phyloP scores from a whole-genome alignment of 441 rosid genomes.

The Mallotus repandus region DNA sequence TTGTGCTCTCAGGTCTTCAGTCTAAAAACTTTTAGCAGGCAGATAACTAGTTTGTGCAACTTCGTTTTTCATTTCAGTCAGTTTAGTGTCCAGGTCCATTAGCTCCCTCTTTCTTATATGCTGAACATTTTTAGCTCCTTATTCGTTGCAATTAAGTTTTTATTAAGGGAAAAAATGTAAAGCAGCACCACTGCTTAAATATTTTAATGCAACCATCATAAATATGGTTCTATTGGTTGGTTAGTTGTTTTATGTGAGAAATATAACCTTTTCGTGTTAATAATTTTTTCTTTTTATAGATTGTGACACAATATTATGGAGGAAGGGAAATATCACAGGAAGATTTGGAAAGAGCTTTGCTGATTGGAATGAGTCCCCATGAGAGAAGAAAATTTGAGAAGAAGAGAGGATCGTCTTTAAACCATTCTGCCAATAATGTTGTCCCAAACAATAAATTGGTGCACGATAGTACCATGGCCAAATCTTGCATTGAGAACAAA shows the following conservation, averaged over 20 bases:
- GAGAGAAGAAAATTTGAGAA: constrained; percentile 67
- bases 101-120: not conserved
- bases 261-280: constrained; percentile 3
- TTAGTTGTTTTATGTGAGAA: not conserved
- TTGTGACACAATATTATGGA: constrained; percentile 75
- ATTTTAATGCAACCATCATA: not conserved
- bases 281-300: constrained; percentile 40
- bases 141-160: not conserved
- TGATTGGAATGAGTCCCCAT: constrained; percentile 85
- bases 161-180: not conserved
- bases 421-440: constrained; percentile 26
- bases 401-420: constrained; percentile 56
- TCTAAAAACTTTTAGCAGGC: not conserved
- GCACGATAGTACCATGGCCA: constrained; percentile 6
- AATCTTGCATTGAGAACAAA: constrained; percentile 21
- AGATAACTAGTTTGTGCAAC: no score
- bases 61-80: no score
- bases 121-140: not conserved
- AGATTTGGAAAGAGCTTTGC: constrained; percentile 83
- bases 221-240: not conserved
- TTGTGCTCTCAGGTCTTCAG: not conserved
- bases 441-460: constrained; percentile 33
- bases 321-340: constrained; percentile 76
- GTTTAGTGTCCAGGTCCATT: no score
- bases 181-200: not conserved